Percentiles rank a stretch among this genome's conserved stretches.
Evolutionary conservation across 139 green algal genomes (phyloP).

Genomic region (Chlorella sp.): DNA sequence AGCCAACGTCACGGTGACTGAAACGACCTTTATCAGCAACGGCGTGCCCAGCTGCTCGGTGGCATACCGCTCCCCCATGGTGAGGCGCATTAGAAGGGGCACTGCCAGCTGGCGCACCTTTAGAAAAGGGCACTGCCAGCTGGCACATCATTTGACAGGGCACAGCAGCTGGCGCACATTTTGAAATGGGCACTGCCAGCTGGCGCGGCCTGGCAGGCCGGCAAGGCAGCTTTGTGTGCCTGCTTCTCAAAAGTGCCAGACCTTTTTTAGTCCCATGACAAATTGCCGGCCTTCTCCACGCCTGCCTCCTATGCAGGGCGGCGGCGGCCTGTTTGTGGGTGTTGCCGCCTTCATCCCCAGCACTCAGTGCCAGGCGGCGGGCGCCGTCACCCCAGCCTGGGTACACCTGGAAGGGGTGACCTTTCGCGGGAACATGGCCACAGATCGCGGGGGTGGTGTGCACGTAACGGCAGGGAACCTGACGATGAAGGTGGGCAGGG

Average conservation of each 20-base stretch:
- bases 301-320: not conserved
- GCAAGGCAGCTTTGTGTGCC: too few species aligned
- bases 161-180: too few species aligned
- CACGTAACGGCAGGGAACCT: conserved; percentile 29
- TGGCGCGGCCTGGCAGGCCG: too few species aligned
- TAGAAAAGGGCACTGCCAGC: not conserved
- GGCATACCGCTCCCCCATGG: not conserved
- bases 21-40: not conserved
- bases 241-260: too few species aligned
- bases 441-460: conserved; percentile 9
- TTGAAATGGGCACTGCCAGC: not conserved
- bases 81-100: not conserved
- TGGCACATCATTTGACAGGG: too few species aligned
- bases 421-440: conserved; percentile 21
- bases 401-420: not conserved
- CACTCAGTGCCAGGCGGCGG: not conserved
- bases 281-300: too few species aligned
- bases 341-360: not conserved
- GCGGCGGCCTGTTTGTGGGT: conserved; percentile 21
- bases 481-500: conserved; percentile 1
- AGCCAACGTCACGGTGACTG: not conserved
- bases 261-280: too few species aligned
- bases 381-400: not conserved
- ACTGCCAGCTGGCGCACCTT: not conserved
- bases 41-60: not conserved